Percentiles rank a stretch among this genome's conserved stretches.
Conservation (phyloP, 1,139 yeast species). For the Yamadazyma conglobata region DNA sequence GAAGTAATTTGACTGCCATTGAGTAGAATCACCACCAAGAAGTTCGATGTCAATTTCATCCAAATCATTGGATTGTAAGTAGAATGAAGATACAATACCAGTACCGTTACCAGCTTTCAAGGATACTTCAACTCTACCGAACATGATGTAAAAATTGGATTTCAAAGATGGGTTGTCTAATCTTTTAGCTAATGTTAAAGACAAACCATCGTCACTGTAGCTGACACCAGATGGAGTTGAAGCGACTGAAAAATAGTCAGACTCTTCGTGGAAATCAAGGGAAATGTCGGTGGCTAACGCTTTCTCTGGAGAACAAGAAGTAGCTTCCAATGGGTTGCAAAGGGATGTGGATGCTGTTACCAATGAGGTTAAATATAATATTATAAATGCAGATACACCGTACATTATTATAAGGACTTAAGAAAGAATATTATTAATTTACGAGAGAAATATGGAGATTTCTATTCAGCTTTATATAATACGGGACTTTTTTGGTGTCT, state of each 20-base stretch:
- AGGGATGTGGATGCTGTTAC: conserved; percentile 9
- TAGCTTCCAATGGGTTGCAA: conserved; percentile 28
- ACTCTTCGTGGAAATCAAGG: conserved; percentile 40
- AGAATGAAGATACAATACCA: conserved; percentile 74
- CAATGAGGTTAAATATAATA: too few relatives aligned
- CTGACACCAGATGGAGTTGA: conserved; percentile 20
- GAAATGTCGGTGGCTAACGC: conserved; percentile 53
- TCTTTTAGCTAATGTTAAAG: conserved; percentile 50
- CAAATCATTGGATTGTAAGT: conserved; percentile 72
- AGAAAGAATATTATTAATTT: too few relatives aligned
- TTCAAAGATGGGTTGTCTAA: conserved; percentile 69
- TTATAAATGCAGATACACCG: too few relatives aligned
- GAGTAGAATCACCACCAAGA: conserved; percentile 66
- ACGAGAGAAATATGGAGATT: too few relatives aligned
- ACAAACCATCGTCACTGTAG: conserved; percentile 46
- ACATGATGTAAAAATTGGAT: conserved; percentile 76
- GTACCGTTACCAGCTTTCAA: conserved; percentile 66
- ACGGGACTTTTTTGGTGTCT: too few relatives aligned
- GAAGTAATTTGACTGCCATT: conserved; percentile 75
- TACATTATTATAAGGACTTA: too few relatives aligned
- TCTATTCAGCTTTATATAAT: too few relatives aligned
- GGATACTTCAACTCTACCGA: conserved; percentile 69
- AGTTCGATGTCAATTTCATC: conserved; percentile 83
- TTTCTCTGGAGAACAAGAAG: conserved; percentile 35
- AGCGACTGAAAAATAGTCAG: conserved; percentile 28